Conservation (phyloP, 495 filamentous ascomycete genomes). For the Aspergillus mulundensis region DNA sequence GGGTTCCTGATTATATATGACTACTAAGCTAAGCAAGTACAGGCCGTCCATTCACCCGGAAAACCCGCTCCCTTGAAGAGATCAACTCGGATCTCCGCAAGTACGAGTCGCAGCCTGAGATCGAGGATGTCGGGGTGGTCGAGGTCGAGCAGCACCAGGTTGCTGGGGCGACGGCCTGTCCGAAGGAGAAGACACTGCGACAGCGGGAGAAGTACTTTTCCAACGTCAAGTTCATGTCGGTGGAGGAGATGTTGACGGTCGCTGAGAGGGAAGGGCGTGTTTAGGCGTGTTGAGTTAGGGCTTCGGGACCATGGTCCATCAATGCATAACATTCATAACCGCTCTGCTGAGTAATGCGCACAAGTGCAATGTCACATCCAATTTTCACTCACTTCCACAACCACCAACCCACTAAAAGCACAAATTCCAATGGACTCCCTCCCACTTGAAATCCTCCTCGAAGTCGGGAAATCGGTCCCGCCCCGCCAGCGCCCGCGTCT, state of each 20-base stretch:
- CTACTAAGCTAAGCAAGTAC: not conserved
- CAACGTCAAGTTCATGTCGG: not conserved
- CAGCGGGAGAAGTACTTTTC: slow-evolving; percentile 12
- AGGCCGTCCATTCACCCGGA: slow-evolving; percentile 5
- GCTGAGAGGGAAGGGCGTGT: not conserved
- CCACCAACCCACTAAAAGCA: no score
- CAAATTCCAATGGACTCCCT: no score
- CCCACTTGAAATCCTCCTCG: no score
- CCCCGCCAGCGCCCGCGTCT: no score
- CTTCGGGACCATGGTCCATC: no score
- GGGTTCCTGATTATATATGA: not conserved
- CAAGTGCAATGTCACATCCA: no score
- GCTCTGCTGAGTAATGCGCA: no score
- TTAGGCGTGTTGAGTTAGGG: not conserved
- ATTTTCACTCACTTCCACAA: no score
- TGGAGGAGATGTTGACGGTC: slow-evolving; percentile 8
- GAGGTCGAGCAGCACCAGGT: slow-evolving; percentile 7
- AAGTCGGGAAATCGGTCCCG: no score
- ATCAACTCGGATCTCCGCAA: not conserved
- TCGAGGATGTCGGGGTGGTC: not conserved
- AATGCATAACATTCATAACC: no score
- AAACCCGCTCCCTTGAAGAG: not conserved
- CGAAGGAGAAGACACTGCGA: slow-evolving; percentile 6
- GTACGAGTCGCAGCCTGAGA: not conserved
- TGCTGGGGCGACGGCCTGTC: slow-evolving; percentile 4